Percentiles rank a stretch among this genome's conserved stretches.
Evolutionary conservation across 2,329 filamentous ascomycete genomes (phyloP).

Genomic region (Phaeosphaeria sp.): DNA sequence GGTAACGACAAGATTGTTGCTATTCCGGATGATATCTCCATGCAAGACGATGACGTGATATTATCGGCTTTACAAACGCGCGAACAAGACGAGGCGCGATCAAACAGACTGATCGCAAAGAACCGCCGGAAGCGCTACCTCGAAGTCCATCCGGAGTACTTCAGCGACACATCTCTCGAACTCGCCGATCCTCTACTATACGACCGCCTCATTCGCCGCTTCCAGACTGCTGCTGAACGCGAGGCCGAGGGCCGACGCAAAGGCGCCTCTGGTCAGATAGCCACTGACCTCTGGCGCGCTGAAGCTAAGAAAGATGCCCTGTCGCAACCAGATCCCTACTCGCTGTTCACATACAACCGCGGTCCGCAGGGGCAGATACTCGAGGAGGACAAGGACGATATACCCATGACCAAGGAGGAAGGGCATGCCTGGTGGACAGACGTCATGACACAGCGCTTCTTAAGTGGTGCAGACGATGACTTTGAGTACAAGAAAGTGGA

Average conservation of each 20-base stretch:
- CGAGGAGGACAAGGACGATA: constrained; percentile 64
- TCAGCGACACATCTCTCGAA: constrained; percentile 66
- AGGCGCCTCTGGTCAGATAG: constrained; percentile 79
- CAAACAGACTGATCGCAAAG: constrained; percentile 62
- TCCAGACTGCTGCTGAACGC: constrained; percentile 76
- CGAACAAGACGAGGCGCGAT: constrained; percentile 28
- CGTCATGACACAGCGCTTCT: constrained; percentile 76
- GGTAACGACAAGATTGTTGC: constrained; percentile 6
- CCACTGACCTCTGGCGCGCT: constrained; percentile 77
- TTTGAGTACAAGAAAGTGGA: constrained; percentile 80
- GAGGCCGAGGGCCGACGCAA: constrained; percentile 75
- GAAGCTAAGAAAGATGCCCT: constrained; percentile 76
- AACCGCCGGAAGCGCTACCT: constrained; percentile 83
- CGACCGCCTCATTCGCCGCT: constrained; percentile 78
- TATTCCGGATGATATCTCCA: constrained; percentile 15
- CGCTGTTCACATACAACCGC: constrained; percentile 58
- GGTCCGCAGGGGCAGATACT: constrained; percentile 64
- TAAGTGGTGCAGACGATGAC: constrained; percentile 76
- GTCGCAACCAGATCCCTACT: constrained; percentile 59
- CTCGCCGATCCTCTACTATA: constrained; percentile 80
- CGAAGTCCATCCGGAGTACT: constrained; percentile 75
- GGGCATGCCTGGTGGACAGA: constrained; percentile 73
- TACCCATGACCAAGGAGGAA: constrained; percentile 67
- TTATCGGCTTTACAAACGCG: constrained; percentile 14
- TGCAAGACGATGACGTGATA: constrained; percentile 20